Evolutionary conservation across 2,329 filamentous ascomycete species (phyloP), one percentile per base, ranked within the genome.

Genomic region (Aspergillus caelatus): DNA sequence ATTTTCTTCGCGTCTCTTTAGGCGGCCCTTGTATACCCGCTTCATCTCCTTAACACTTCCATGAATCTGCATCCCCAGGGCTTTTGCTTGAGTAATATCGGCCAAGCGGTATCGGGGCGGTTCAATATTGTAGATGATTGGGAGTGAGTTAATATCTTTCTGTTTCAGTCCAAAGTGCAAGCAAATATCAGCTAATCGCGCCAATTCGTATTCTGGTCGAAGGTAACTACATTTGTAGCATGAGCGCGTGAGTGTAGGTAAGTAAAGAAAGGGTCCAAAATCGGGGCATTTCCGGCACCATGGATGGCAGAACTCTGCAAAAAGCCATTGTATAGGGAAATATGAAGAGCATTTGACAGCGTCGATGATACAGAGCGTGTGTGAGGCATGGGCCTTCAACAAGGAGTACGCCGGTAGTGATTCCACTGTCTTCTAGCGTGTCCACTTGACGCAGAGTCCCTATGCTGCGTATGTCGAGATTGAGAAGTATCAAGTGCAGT

Each of bases 181-280:
- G 5, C 28, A 32, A 3, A 64, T 23, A 54, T 58, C 28, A 2
- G n/a, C 12, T 11, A 55, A 23, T 28, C n/a, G 48, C 8, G 58
- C 56, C 4, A 62, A 11, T 50, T 46, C n/a, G 32, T 64, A 62
- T 26, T 61, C 50, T 19, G 28, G 32, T 9, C 26, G 43, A 34
- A 53, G 19, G 11, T 19, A 28, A 43, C 41, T 60, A 61, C 59
- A 64, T 50, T 60, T 57, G 21, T 43, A 60, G 43, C 62, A 66
- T 26, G 30, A 60, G 52, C 62, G 62, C 4, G 52, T 50, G 5
- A 58, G 10, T 1, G 59, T 64, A 2, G 64, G 53, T 12, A 34
- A 14, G 21, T 62, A 60, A 19, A 66, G 64, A 21, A 55, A 56
- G 5, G 64, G 64, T 0, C 56, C 62, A 16, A 66, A 64, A 8